phyloP scores from a whole-genome alignment of 352 stramenopile genomes.

The Globisporangium cylindrosporum region DNA sequence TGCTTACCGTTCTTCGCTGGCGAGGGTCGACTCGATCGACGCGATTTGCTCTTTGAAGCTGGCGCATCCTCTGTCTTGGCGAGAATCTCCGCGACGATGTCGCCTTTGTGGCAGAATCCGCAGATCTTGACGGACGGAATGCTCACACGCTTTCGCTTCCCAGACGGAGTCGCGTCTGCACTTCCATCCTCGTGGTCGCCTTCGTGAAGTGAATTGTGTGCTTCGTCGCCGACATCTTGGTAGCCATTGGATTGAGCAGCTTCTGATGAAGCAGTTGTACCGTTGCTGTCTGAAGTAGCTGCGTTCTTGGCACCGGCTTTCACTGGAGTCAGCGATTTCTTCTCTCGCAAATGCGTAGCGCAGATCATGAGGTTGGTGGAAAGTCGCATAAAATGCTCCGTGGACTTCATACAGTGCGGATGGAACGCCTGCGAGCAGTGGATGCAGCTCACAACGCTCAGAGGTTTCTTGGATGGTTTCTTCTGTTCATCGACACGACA shows the following conservation, averaged over 20 bases:
- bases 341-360: slow-evolving; percentile 67
- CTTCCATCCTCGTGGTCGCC: slow-evolving; percentile 24
- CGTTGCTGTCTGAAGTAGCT: neutral
- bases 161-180: neutral
- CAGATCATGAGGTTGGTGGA: slow-evolving; percentile 89
- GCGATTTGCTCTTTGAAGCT: slow-evolving; percentile 14
- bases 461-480: slow-evolving; percentile 40
- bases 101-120: slow-evolving; percentile 56
- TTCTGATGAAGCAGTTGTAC: neutral
- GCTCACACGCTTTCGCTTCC: slow-evolving; percentile 18
- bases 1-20: slow-evolving; percentile 11
- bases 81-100: slow-evolving; percentile 24
- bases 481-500: slow-evolving; percentile 41
- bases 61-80: slow-evolving; percentile 4
- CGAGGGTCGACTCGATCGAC: slow-evolving; percentile 12
- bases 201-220: slow-evolving; percentile 13
- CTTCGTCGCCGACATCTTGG: slow-evolving; percentile 23
- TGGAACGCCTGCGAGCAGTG: slow-evolving; percentile 85
- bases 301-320: neutral
- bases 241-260: slow-evolving; percentile 14
- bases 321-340: slow-evolving; percentile 23
- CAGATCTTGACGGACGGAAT: slow-evolving; percentile 39
- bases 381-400: slow-evolving; percentile 77
- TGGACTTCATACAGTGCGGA: slow-evolving; percentile 68
- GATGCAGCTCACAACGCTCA: slow-evolving; percentile 77